Percentiles rank a stretch among this genome's conserved stretches.
Conservation (phyloP, 2,329 filamentous ascomycete species). For the Epicoccum nigrum region DNA sequence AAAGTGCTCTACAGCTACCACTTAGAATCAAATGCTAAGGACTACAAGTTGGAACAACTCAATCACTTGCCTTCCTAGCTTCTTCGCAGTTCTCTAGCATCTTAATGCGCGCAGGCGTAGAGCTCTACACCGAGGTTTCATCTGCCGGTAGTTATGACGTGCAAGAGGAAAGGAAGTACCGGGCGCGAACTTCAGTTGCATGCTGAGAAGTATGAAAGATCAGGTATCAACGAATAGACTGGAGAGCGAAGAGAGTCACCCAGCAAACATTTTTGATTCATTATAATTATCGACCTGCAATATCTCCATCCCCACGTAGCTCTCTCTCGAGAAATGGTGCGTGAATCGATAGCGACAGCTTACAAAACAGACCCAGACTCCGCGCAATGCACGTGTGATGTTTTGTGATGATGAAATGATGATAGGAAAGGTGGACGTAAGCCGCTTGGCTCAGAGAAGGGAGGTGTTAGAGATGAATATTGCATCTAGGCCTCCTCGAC, state of each 20-base stretch:
- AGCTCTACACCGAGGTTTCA: too few species aligned
- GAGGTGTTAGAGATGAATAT: background rate
- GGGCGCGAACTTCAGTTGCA: too few species aligned
- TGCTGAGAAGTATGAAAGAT: too few species aligned
- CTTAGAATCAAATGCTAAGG: too few species aligned
- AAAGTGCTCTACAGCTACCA: too few species aligned
- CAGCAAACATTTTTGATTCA: constrained; percentile 9
- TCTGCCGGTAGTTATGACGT: too few species aligned
- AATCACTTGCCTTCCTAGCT: too few species aligned
- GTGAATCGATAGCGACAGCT: constrained; percentile 16
- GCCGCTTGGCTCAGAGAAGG: background rate
- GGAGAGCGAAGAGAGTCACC: background rate
- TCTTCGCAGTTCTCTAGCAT: too few species aligned
- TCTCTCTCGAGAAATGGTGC: background rate
- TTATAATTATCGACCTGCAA: constrained; percentile 18
- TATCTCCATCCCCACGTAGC: constrained; percentile 1
- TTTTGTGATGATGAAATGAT: constrained; percentile 3
- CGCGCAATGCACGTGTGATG: constrained; percentile 24
- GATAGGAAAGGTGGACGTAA: background rate
- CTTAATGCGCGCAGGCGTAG: too few species aligned
- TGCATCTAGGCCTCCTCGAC: constrained; percentile 37
- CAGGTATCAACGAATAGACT: too few species aligned
- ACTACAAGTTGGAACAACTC: too few species aligned
- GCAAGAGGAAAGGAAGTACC: too few species aligned
- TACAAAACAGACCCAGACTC: constrained; percentile 24